Percentiles rank a stretch among this genome's conserved stretches.
Evolutionary conservation across 2,329 filamentous ascomycete species (phyloP).

Genomic region (Apiospora kogelbergensis): DNA sequence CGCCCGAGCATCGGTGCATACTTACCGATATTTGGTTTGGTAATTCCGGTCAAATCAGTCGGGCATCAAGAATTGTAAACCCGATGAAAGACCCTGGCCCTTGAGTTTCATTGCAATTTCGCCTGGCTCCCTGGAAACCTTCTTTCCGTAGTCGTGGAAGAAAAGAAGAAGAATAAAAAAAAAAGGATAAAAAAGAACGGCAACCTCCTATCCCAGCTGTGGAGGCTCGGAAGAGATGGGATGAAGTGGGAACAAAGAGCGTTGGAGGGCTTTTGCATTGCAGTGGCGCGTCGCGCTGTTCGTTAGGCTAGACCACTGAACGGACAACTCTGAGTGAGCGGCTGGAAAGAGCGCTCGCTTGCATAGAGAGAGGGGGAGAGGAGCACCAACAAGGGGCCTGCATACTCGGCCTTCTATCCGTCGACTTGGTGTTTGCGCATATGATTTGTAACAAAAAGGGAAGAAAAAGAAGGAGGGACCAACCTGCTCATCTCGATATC

Average conservation of each 20-base stretch:
- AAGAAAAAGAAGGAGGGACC: not conserved
- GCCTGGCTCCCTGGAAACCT: constrained; percentile 1
- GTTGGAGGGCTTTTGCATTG: not conserved
- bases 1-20: not conserved
- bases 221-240: constrained; percentile 1
- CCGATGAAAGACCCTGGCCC: not conserved
- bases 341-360: not conserved
- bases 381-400: not conserved
- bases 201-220: constrained; percentile 1
- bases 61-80: not conserved
- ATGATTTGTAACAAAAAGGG: not conserved
- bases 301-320: constrained; percentile 1
- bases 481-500: not conserved
- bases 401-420: not conserved
- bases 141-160: not conserved
- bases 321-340: not conserved
- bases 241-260: not conserved
- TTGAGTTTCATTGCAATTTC: constrained; percentile 5
- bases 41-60: not conserved
- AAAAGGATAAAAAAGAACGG: not conserved
- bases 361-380: not conserved
- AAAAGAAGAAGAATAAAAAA: not conserved
- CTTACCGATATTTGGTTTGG: not conserved
- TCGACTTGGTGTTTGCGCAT: not conserved
- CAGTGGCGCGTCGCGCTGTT: constrained; percentile 2